Conservation (phyloP, 192 early-diverging fungal genomes). For the Dissophora globulifera region DNA sequence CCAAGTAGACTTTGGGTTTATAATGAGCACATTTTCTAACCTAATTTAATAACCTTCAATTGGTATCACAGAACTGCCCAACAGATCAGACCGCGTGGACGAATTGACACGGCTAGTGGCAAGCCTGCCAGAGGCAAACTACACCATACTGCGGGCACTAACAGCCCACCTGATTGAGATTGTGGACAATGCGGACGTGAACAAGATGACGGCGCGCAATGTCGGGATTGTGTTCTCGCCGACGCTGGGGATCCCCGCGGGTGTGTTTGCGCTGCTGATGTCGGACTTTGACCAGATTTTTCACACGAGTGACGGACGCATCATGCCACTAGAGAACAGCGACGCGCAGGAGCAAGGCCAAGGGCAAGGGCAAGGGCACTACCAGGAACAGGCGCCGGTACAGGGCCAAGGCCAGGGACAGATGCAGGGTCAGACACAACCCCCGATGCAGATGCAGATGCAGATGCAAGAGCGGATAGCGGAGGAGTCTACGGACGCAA, state of each 20-base stretch:
- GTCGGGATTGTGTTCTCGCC: slow-evolving; percentile 97
- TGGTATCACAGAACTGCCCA: slow-evolving; percentile 83
- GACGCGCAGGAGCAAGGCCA: slow-evolving; percentile 5
- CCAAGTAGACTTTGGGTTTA: no score
- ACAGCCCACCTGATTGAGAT: slow-evolving; percentile 92
- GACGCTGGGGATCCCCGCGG: slow-evolving; percentile 91
- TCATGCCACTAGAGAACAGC: slow-evolving; percentile 50
- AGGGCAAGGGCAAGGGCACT: background rate
- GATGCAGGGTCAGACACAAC: no score
- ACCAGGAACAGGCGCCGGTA: background rate
- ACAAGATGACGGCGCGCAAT: slow-evolving; percentile 97
- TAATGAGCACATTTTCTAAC: no score
- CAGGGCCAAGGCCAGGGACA: no score
- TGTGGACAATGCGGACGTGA: slow-evolving; percentile 82
- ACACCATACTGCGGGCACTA: slow-evolving; percentile 86
- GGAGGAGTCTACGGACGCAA: no score
- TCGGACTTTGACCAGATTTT: slow-evolving; percentile 91
- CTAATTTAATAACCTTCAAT: no score
- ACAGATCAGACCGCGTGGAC: slow-evolving; percentile 82
- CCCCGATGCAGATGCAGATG: no score
- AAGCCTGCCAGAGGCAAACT: slow-evolving; percentile 86
- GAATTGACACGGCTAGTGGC: slow-evolving; percentile 86
- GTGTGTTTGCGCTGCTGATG: slow-evolving; percentile 92
- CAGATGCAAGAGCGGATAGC: no score
- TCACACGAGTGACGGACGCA: slow-evolving; percentile 68